Evolutionary conservation across 768 basidiomycete species (phyloP), one percentile per base, ranked within the genome.

Genomic region (Termitomyces sp.): DNA sequence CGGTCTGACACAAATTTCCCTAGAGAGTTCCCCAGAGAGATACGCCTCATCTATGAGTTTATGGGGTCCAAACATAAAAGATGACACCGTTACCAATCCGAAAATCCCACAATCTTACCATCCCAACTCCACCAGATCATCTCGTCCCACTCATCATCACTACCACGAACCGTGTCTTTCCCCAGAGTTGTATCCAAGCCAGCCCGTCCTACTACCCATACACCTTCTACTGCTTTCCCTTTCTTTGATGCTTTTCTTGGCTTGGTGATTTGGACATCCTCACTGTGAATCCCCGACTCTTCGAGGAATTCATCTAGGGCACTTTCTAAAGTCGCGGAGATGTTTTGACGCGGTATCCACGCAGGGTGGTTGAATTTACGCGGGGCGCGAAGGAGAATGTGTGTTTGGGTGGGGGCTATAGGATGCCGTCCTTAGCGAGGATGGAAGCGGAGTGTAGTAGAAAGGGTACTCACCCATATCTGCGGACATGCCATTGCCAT

Each of bases 91-190:
- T 48, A 83, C 82, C 82, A 84, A 39, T 83, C 82, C 28, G 76
- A 71, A 63, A 85, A 81, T 2, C 84, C 84, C 13, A 76, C 74
- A 56, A 85, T 68, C 63, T 80, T 82, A 1, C 83, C 83, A 68
- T 85, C 81, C 84, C 84, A 85, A 57, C 76, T 82, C 84, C 84
- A 85, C 84, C 84, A 85, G 49, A 85, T 84, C 81, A 84, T 79
- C 59, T 85, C 83, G 45, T 76, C 71, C 49, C 70, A 71, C 59
- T 81, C 79, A 8, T 75, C 75, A 38, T 72, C 70, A 1, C 63
- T 59, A 15, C 42, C 59, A 35, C 32, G 32, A 40, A 55, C 51
- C 28, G 40, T 20, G 7, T 60, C 63, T 28, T 67, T 68, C 1
- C 65, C 60, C 52, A 57, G 36, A 39, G 18, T 4, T 8, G 22